A percentile compares a stretch with the other conserved stretches of the same genome.
phyloP scores from a whole-genome alignment of 805 yeast species.

The Saccharomyces jurei region DNA sequence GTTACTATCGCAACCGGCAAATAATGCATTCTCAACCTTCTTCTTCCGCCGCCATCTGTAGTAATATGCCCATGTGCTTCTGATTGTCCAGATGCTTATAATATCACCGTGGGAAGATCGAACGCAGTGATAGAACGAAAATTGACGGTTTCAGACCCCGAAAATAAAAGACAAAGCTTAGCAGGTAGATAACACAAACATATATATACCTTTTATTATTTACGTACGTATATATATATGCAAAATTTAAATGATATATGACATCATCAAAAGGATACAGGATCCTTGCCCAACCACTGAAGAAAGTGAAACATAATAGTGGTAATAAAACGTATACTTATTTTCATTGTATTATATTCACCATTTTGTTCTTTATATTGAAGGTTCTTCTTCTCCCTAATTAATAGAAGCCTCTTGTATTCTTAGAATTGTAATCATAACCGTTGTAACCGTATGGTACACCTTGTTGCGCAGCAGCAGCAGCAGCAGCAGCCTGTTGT shows the following conservation, averaged over 20 bases:
- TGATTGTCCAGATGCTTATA: neutral
- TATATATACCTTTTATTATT: neutral
- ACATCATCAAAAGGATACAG: neutral
- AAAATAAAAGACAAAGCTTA: neutral
- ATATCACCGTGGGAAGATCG: neutral
- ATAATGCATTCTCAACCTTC: neutral
- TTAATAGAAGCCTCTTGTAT: slow-evolving; percentile 30
- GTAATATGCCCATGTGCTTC: neutral
- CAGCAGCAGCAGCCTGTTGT: slow-evolving; percentile 22
- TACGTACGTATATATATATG: neutral
- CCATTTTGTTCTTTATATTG: slow-evolving; percentile 1
- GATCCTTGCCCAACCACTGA: neutral
- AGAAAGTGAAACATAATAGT: neutral
- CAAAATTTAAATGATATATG: neutral
- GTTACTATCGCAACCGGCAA: slow-evolving; percentile 31
- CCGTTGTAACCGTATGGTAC: slow-evolving; percentile 27
- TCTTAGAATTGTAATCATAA: slow-evolving; percentile 29
- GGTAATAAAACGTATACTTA: neutral
- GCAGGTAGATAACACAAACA: neutral
- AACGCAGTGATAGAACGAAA: neutral
- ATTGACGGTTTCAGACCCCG: neutral
- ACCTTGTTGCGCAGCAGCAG: slow-evolving; percentile 25
- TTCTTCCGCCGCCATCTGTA: neutral
- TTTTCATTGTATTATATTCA: neutral
- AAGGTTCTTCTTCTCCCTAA: neutral